Evolutionary conservation across 352 stramenopile species (phyloP).

Genomic region (Pythium brachiatum): DNA sequence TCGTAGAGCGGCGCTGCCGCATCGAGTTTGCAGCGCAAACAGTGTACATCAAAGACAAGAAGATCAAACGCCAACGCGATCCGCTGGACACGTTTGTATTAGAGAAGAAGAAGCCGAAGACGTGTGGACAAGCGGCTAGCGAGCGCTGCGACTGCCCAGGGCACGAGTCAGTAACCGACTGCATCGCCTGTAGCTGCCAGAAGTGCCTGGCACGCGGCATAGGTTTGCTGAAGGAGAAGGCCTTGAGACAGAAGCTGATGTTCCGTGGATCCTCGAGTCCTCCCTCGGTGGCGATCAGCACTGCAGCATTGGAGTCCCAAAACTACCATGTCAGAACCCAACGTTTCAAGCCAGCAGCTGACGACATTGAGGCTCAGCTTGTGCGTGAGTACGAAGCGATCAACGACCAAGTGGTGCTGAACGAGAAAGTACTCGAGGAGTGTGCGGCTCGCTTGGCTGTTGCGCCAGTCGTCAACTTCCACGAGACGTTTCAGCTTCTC

Average conservation of each 20-base stretch:
- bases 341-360: too few species aligned
- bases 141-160: too few species aligned
- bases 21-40: not conserved
- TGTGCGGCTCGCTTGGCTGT: constrained; percentile 15
- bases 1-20: not conserved
- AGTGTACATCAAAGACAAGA: not conserved
- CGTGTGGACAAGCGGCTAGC: not conserved
- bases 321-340: too few species aligned
- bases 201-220: too few species aligned
- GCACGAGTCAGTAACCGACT: too few species aligned
- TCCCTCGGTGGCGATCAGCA: too few species aligned
- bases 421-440: not conserved
- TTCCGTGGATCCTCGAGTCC: too few species aligned
- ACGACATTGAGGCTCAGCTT: not conserved
- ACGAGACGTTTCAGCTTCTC: constrained; percentile 26
- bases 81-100: too few species aligned
- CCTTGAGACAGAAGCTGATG: too few species aligned
- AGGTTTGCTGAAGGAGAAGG: too few species aligned
- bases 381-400: not conserved
- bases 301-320: too few species aligned
- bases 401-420: not conserved
- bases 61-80: not conserved
- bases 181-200: too few species aligned
- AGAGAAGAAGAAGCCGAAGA: not conserved
- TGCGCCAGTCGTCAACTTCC: constrained; percentile 22